Evolutionary conservation across 208 protist genomes (phyloP).

Genomic region (Leishmania gerbilli): DNA sequence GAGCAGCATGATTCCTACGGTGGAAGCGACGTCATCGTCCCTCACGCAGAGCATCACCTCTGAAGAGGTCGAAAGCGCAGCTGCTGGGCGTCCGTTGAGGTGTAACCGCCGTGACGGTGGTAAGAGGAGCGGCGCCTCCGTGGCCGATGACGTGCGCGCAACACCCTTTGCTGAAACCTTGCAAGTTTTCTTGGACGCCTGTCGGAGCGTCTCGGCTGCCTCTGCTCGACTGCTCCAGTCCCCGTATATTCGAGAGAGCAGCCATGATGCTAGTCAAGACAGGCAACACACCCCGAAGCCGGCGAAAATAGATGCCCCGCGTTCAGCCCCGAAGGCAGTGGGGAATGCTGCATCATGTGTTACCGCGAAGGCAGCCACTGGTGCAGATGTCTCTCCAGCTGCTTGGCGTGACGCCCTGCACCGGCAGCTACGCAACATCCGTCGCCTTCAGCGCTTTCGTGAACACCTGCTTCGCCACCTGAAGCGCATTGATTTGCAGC

Average conservation of each 20-base stretch:
- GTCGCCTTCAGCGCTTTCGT: slow-evolving; percentile 63
- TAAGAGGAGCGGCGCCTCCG: background rate
- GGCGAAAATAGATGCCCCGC: background rate
- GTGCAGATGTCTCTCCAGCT: background rate
- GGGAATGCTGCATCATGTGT: background rate
- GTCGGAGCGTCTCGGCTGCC: slow-evolving; percentile 20
- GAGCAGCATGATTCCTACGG: background rate
- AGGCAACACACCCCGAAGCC: background rate
- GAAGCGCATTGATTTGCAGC: slow-evolving; percentile 48
- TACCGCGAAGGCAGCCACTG: background rate
- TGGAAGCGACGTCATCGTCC: background rate
- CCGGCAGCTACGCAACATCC: slow-evolving; percentile 56
- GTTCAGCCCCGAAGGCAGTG: background rate
- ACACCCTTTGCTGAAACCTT: slow-evolving; percentile 30
- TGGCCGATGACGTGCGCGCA: background rate
- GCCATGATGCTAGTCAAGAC: background rate
- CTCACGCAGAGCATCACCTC: background rate
- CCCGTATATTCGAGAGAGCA: slow-evolving; percentile 1
- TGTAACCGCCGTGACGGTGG: background rate
- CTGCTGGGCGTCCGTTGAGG: background rate
- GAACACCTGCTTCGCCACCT: slow-evolving; percentile 55
- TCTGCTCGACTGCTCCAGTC: background rate
- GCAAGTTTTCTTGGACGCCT: slow-evolving; percentile 45
- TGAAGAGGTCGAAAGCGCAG: background rate
- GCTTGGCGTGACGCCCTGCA: slow-evolving; percentile 14